These are phyloP conservation scores for Adansonia rubrostipa DNA, from an alignment of 441 rosid genomes.

Conservation along the genomic window DNA sequence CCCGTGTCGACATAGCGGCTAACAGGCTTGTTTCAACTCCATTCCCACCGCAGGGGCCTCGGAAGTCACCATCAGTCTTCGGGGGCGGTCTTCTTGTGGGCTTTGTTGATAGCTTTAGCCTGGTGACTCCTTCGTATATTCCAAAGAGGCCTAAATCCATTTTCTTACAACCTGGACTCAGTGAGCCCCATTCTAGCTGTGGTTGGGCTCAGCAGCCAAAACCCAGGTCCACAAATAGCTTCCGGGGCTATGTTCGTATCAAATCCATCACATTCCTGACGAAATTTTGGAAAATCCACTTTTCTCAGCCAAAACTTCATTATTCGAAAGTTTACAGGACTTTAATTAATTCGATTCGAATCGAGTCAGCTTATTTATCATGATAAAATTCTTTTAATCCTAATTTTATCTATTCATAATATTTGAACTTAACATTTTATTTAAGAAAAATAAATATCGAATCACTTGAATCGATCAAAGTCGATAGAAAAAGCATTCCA, in stretches of 20 bases:
- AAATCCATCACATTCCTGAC: constrained; percentile 38
- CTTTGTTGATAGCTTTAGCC: constrained; percentile 57
- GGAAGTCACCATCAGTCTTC: constrained; percentile 57
- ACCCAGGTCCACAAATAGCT: constrained; percentile 62
- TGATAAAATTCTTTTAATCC: no score
- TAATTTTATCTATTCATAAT: no score
- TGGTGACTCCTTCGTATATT: constrained; percentile 63
- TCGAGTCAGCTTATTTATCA: no score
- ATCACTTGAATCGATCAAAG: no score
- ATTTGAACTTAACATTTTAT: no score
- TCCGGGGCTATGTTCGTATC: constrained; percentile 50
- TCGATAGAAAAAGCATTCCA: constrained; percentile 40
- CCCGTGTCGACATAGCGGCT: constrained; percentile 45
- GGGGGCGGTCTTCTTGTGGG: constrained; percentile 58
- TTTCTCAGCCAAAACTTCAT: no score
- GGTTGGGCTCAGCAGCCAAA: constrained; percentile 66
- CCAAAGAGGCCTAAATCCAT: constrained; percentile 62
- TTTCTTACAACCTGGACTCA: constrained; percentile 51
- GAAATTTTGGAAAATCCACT: constrained; percentile 31
- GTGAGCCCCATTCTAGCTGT: constrained; percentile 49
- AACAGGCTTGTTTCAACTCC: constrained; percentile 54
- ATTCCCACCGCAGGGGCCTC: constrained; percentile 77
- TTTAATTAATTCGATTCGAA: no score
- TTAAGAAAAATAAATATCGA: no score
- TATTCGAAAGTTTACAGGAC: no score